phyloP scores from a whole-genome alignment of 352 stramenopile species.

The Globisporangium sylvaticum region DNA sequence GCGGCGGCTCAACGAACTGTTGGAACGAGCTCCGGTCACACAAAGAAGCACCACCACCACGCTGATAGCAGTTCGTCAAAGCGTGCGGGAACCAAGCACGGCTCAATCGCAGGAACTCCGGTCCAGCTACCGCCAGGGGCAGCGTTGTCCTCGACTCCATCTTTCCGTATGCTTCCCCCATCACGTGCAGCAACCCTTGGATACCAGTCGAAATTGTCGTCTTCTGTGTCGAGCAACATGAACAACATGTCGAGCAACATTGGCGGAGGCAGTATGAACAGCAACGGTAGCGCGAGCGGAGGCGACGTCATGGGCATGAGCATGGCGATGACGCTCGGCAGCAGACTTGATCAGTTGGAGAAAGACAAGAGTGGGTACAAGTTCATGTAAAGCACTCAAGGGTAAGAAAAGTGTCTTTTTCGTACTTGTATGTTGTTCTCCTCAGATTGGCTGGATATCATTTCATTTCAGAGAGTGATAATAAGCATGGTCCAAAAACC shows the following conservation, averaged over 20 bases:
- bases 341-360: constrained; percentile 72
- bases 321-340: constrained; percentile 45
- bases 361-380: constrained; percentile 49
- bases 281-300: constrained; percentile 15
- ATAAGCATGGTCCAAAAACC: neutral
- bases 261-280: constrained; percentile 12
- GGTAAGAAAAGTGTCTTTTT: neutral
- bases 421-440: neutral
- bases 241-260: constrained; percentile 17
- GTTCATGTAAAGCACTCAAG: constrained; percentile 17
- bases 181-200: constrained; percentile 24
- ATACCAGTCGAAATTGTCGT: constrained; percentile 19
- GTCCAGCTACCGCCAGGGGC: constrained; percentile 6
- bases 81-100: constrained; percentile 11
- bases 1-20: constrained; percentile 13
- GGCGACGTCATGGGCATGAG: constrained; percentile 9
- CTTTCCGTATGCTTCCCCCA: constrained; percentile 16
- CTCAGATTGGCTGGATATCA: neutral
- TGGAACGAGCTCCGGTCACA: neutral
- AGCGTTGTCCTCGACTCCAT: constrained; percentile 6
- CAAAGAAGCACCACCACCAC: constrained; percentile 18
- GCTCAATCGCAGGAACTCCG: constrained; percentile 13
- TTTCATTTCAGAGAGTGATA: neutral
- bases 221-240: constrained; percentile 30
- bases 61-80: constrained; percentile 3